Conservation (phyloP, 495 filamentous ascomycete species). For the Lasiosphaeris hirsuta region DNA sequence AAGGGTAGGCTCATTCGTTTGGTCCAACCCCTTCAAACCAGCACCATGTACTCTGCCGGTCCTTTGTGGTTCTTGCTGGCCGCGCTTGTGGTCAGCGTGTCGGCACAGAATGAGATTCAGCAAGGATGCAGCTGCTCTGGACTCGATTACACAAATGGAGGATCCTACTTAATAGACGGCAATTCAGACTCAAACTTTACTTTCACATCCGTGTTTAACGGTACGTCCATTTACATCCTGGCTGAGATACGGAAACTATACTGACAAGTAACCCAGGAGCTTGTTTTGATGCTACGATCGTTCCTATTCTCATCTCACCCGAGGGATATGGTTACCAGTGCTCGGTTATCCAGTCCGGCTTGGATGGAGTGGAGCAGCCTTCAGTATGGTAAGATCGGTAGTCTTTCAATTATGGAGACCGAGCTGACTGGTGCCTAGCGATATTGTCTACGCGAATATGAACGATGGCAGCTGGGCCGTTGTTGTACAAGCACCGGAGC, state of each 20-base stretch:
- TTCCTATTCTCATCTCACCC: slow-evolving; percentile 30
- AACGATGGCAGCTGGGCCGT: slow-evolving; percentile 22
- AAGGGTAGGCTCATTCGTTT: background rate
- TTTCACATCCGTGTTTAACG: slow-evolving; percentile 27
- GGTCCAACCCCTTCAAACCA: background rate
- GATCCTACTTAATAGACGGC: slow-evolving; percentile 31
- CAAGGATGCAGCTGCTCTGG: slow-evolving; percentile 23
- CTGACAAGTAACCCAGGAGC: slow-evolving; percentile 13
- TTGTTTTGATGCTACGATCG: slow-evolving; percentile 25
- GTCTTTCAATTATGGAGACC: background rate
- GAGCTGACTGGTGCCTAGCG: slow-evolving; percentile 10
- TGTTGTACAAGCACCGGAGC: slow-evolving; percentile 22
- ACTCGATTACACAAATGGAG: slow-evolving; percentile 32
- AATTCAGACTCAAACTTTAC: slow-evolving; percentile 24
- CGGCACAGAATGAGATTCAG: background rate
- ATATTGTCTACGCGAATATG: slow-evolving; percentile 24
- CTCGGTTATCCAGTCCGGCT: slow-evolving; percentile 22
- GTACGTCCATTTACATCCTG: background rate
- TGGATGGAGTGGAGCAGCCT: slow-evolving; percentile 21
- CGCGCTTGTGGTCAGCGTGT: background rate
- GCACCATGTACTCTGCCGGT: slow-evolving; percentile 1
- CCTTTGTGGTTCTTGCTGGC: slow-evolving; percentile 7
- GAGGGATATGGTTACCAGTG: slow-evolving; percentile 27
- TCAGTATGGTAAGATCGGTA: slow-evolving; percentile 23
- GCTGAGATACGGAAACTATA: too few relatives aligned